Base-by-base conservation (phyloP, 768 basidiomycete species). In the Lentinula lateritia region DNA sequence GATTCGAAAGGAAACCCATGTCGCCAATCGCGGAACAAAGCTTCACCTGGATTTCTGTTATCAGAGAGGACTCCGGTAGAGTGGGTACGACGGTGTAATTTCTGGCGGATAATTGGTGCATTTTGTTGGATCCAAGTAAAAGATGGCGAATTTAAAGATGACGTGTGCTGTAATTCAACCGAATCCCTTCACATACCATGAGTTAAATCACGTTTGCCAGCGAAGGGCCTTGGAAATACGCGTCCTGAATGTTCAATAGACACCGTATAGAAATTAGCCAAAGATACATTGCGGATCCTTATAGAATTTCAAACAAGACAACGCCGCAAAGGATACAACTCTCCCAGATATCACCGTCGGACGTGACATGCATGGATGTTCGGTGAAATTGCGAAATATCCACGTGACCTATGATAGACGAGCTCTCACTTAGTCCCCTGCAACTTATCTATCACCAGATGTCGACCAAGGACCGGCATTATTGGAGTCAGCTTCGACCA, bases 401-500 rank as follows among this genome's bases (percentile, higher is more conserved):
- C 23, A 23, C 23, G 23, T 23, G 23, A 23, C 1, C 2, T 23
- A 23, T 23, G 23, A 23, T 23, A 2, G 23, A 23, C 2, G 23
- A 23, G 23, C 23, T 23, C 23, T 23, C 1, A 23, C 23, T 23
- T 23, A 23, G 2, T n/a, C n/a, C n/a, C n/a, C n/a, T n/a, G n/a
- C n/a, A n/a, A 23, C 23, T 23, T 23, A 23, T 23, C 23, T 43
- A 2, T 12, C 6, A 2, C 42, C 42, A 18, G 20, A 46, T 46
- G 45, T 20, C 45, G 8, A 46, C 45, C 20, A 93, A 93, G 69
- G 89, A 90, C 66, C 80, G 79, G 52, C 82, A 92, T 70, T 95
- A 94, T 72, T 90, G 89, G 86, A 70, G 79, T 1, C 90, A 93
- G 69, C 82, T 95, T 52, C 80, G 89, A 52, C 68, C 80, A 2